Base-by-base conservation (phyloP, 305 asterid species). In the Fraxinus ornus region DNA sequence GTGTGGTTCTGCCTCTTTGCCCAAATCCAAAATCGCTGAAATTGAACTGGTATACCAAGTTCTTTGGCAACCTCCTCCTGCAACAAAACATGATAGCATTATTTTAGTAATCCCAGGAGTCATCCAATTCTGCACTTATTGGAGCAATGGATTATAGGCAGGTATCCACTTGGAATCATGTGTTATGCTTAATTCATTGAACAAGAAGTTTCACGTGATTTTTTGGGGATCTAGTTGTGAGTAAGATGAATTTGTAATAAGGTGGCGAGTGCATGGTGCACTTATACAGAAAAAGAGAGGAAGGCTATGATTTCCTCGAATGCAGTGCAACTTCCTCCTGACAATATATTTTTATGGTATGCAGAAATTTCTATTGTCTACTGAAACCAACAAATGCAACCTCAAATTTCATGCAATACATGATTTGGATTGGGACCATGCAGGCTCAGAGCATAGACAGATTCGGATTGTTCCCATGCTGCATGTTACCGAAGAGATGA, bases 21-120 rank as follows among this genome's bases (percentile, higher is more conserved):
- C 97, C 97, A 93, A 68, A 93, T 79, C 97, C 97, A 93, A 83
- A 90, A 93, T 13, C 97, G 94, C 84, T 93, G 97, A 87, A 85
- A 89, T 83, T 89, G 93, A 78, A 93, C 90, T 17, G 97, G 97
- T 83, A 93, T 87, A 74, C 94, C 94, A 82, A 93, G 88, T 86
- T 91, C 97, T 84, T 86, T 91, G 62, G 97, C 97, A 55, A 91
- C 93, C 85, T 92, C 94, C 73, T 92, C 97, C 97, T 93, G 80
- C 75, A 81, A 87, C 66, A 74, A 80, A 77, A 64, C 83, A 84
- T 39, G 39, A 75, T 7, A 55, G 62, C 52, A 76, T 68, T 35
- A 9, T 39, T 55, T 21, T 32, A 76, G 78, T 41, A 66, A 57
- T 24, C 21, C 55, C 32, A 33, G 74, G 68, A 70, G 75, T 28